These are phyloP conservation scores for Tricholoma flavovirens DNA, from an alignment of 768 basidiomycete genomes.

Conservation along the genomic window DNA sequence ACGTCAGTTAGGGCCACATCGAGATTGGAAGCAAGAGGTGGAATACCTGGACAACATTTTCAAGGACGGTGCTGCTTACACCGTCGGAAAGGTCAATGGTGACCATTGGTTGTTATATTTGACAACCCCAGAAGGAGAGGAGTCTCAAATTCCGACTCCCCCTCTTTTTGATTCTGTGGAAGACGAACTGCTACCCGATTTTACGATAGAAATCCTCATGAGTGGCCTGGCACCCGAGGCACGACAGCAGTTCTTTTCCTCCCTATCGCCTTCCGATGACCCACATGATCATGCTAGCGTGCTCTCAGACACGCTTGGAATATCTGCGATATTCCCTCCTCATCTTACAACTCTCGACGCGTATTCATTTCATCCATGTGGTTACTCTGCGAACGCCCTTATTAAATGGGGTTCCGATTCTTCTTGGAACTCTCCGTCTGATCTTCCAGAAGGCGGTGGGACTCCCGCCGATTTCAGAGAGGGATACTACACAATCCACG, in stretches of 20 bases:
- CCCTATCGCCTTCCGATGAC: slow-evolving; percentile 23
- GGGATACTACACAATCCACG: slow-evolving; percentile 97
- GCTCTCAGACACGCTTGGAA: slow-evolving; percentile 69
- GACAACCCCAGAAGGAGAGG: slow-evolving; percentile 46
- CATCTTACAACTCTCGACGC: slow-evolving; percentile 82
- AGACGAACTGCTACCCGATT: slow-evolving; percentile 51
- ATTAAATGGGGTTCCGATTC: slow-evolving; percentile 50
- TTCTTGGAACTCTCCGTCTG: background rate
- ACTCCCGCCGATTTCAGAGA: slow-evolving; percentile 41
- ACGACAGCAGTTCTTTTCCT: slow-evolving; percentile 71
- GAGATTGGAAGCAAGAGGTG: slow-evolving; percentile 92
- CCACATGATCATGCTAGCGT: slow-evolving; percentile 44
- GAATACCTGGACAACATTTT: slow-evolving; percentile 89
- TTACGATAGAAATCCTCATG: slow-evolving; percentile 98
- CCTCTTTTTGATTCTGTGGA: slow-evolving; percentile 9
- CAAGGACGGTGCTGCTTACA: slow-evolving; percentile 86
- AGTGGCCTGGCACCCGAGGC: slow-evolving; percentile 74
- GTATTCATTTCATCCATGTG: slow-evolving; percentile 92
- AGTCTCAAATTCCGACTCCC: slow-evolving; percentile 6
- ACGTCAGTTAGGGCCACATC: slow-evolving; percentile 86
- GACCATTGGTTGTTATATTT: slow-evolving; percentile 99
- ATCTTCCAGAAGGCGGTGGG: slow-evolving; percentile 9
- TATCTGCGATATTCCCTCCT: slow-evolving; percentile 75
- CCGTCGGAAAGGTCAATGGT: slow-evolving; percentile 95
- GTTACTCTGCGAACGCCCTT: slow-evolving; percentile 93